phyloP scores from a whole-genome alignment of 805 yeast genomes.

The Spathaspora sp. region DNA sequence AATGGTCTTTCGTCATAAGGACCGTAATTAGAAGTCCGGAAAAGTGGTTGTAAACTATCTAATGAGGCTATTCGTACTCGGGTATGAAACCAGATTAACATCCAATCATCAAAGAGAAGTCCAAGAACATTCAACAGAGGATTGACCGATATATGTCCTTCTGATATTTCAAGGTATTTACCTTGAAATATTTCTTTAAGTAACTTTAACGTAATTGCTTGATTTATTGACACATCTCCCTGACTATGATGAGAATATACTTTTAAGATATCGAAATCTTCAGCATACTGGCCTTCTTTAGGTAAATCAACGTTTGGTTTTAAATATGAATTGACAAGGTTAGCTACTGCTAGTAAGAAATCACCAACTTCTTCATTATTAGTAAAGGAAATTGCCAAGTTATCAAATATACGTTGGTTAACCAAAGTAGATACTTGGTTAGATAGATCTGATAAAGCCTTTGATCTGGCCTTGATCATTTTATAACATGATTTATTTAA shows the following conservation, averaged over 20 bases:
- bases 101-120: too few relatives aligned
- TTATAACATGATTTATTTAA: constrained; percentile 1
- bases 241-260: constrained; percentile 12
- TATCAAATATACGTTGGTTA: neutral
- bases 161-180: neutral
- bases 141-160: neutral
- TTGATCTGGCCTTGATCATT: neutral
- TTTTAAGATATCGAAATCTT: constrained; percentile 20
- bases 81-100: too few relatives aligned
- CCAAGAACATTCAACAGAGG: neutral
- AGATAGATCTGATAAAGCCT: neutral
- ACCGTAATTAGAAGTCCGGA: too few relatives aligned
- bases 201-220: neutral
- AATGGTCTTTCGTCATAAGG: too few relatives aligned
- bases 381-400: neutral
- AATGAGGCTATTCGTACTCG: too few relatives aligned
- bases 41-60: too few relatives aligned
- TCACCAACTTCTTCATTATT: too few relatives aligned
- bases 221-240: neutral
- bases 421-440: neutral
- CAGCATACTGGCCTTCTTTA: constrained; percentile 6
- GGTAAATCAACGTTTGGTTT: neutral
- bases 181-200: neutral
- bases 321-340: too few relatives aligned
- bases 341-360: too few relatives aligned